phyloP scores from a whole-genome alignment of 1,139 yeast species.

The Candida tropicalis region DNA sequence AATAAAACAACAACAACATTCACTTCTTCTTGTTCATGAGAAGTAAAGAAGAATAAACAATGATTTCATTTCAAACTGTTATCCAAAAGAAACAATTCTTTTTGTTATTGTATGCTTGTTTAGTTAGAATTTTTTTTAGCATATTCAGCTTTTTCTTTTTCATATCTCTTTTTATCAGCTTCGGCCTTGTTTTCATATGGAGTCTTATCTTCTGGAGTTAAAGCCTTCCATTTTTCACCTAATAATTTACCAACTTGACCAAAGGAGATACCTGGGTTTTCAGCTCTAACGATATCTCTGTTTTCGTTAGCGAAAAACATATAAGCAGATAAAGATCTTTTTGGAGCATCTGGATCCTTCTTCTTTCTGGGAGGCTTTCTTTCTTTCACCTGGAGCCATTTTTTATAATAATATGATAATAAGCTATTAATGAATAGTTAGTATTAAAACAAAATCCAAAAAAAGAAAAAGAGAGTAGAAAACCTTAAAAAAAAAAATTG shows the following conservation, averaged over 20 bases:
- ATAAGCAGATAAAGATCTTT: conserved; percentile 96
- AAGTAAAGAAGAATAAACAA: no score
- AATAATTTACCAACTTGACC: conserved; percentile 91
- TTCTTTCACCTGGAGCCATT: conserved; percentile 39
- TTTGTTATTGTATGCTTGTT: background rate
- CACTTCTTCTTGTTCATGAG: background rate
- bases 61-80: no score
- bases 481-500: background rate
- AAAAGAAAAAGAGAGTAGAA: conserved; percentile 4
- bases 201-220: conserved; percentile 74
- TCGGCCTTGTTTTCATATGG: conserved; percentile 94
- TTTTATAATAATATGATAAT: conserved; percentile 2
- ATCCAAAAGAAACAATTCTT: no score
- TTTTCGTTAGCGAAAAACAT: conserved; percentile 98
- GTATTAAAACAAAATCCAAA: background rate
- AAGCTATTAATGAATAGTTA: conserved; percentile 8
- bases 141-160: conserved; percentile 92
- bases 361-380: conserved; percentile 53
- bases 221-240: conserved; percentile 96
- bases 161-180: conserved; percentile 96
- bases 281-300: conserved; percentile 93
- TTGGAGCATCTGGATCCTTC: conserved; percentile 98
- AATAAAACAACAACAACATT: background rate
- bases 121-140: conserved; percentile 45
- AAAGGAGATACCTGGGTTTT: conserved; percentile 90